A percentile compares a stretch with the other conserved stretches of the same genome.
Conservation (phyloP, 495 filamentous ascomycete species). For the Penicillium daleae region DNA sequence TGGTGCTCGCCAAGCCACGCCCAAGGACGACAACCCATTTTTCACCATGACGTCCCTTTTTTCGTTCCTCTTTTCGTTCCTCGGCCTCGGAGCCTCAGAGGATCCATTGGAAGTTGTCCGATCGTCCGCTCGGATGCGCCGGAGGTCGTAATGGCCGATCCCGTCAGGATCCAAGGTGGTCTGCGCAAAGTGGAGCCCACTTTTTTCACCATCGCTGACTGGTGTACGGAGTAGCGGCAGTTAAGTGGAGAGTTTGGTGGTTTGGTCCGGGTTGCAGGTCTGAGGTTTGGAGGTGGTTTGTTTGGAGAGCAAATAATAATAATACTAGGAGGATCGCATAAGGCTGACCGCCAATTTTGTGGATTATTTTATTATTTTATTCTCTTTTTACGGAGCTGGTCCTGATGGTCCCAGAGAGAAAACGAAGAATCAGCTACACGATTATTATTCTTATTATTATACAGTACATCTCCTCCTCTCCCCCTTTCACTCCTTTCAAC, state of each 20-base stretch:
- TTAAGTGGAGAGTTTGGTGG: background rate
- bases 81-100: slow-evolving; percentile 7
- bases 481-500: slow-evolving; percentile 8
- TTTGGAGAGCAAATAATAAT: background rate
- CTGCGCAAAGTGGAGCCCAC: slow-evolving; percentile 4
- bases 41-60: slow-evolving; percentile 16
- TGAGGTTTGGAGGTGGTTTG: background rate
- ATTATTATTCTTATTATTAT: background rate
- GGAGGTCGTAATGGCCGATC: slow-evolving; percentile 25
- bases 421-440: background rate
- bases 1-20: slow-evolving; percentile 12
- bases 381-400: background rate
- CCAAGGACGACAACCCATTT: background rate
- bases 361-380: no score
- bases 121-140: slow-evolving; percentile 24
- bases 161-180: slow-evolving; percentile 10
- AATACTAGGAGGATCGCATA: slow-evolving; percentile 3
- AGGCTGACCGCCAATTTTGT: slow-evolving; percentile 24
- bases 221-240: background rate
- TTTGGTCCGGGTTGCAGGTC: background rate
- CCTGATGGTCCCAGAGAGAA: background rate
- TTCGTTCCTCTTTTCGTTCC: background rate
- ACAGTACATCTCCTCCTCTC: background rate
- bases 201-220: background rate
- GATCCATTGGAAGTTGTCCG: background rate